A percentile compares a stretch with the other conserved stretches of the same genome.
Evolutionary conservation across 371 early-diverging fungal species (phyloP).

Genomic region (Syncephalastrum racemosum): DNA sequence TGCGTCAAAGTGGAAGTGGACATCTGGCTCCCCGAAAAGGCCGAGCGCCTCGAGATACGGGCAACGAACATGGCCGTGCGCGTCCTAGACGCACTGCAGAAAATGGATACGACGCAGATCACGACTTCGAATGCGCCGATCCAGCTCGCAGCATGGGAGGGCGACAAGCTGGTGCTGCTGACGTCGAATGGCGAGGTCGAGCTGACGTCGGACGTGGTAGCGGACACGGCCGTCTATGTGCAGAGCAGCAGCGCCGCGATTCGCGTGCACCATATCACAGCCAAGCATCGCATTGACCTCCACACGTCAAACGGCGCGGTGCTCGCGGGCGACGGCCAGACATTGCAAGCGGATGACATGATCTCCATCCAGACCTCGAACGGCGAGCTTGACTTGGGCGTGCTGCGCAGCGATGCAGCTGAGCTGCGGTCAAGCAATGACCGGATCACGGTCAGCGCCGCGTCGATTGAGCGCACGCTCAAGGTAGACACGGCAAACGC

Average conservation of each 20-base stretch:
- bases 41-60: slow-evolving; percentile 8
- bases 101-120: slow-evolving; percentile 8
- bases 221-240: slow-evolving; percentile 9
- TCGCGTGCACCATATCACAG: background rate
- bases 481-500: slow-evolving; percentile 20
- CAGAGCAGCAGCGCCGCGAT: slow-evolving; percentile 18
- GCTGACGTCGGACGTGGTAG: slow-evolving; percentile 2
- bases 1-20: slow-evolving; percentile 15
- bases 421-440: background rate
- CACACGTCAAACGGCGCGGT: slow-evolving; percentile 8
- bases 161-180: slow-evolving; percentile 9
- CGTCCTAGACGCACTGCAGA: slow-evolving; percentile 3
- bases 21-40: slow-evolving; percentile 19
- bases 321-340: background rate
- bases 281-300: slow-evolving; percentile 10
- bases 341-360: slow-evolving; percentile 10
- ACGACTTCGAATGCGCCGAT: slow-evolving; percentile 5
- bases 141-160: slow-evolving; percentile 8
- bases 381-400: slow-evolving; percentile 7
- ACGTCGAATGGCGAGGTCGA: slow-evolving; percentile 17
- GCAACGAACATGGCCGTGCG: slow-evolving; percentile 13
- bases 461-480: slow-evolving; percentile 3
- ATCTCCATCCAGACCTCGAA: slow-evolving; percentile 12
- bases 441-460: too few species aligned
- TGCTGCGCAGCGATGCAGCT: background rate